Base-by-base conservation (phyloP, 768 basidiomycete genomes). In the Lentinula boryana region DNA sequence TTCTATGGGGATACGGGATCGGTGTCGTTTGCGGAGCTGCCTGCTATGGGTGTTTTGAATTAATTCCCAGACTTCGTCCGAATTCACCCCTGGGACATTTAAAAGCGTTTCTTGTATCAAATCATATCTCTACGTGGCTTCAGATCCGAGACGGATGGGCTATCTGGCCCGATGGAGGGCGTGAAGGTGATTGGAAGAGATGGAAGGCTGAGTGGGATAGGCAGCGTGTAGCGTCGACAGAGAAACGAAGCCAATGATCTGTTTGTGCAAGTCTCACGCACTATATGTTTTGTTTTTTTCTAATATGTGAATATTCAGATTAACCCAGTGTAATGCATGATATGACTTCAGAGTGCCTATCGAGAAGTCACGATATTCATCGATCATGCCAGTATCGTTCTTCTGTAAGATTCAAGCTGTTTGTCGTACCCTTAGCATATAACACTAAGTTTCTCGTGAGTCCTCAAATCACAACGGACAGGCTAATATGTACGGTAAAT, bases 111-210 rank as follows among this genome's bases (percentile, higher is more conserved):
- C 58, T 88, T n/a, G 68, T 94, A 35, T 66, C 65, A 1, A 85
- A 88, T 64, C 81, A 84, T 4, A 35, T 91, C 18, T 79, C 78
- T 5, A 74, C 70, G 0, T 93, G 89, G 89, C 69, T 89, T 36
- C 81, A 84, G 52, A 74, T 94, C 46, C 80, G 89, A 52, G 91
- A 94, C 67, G 89, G 92, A 5, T 94, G 92, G 92, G 81, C 78
- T 10, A 75, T 92, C 1, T 94, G 89, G 87, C 66, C 76, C 3
- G 91, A 94, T 69, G 87, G 87, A n/a, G 91, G 91, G 2, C 78
- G 81, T 27, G 89, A 89, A 68, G 74, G 67, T 21, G 89, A 90
- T 63, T 94, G 89, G 88, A 67, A 70, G 61, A 70, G 72, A 31
- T 94, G 91, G 91, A 80, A 80, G 63, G 65, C 65, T 16, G 75